These are phyloP conservation scores for Starmera quercuum DNA, from an alignment of 805 yeast species.

Conservation along the genomic window DNA sequence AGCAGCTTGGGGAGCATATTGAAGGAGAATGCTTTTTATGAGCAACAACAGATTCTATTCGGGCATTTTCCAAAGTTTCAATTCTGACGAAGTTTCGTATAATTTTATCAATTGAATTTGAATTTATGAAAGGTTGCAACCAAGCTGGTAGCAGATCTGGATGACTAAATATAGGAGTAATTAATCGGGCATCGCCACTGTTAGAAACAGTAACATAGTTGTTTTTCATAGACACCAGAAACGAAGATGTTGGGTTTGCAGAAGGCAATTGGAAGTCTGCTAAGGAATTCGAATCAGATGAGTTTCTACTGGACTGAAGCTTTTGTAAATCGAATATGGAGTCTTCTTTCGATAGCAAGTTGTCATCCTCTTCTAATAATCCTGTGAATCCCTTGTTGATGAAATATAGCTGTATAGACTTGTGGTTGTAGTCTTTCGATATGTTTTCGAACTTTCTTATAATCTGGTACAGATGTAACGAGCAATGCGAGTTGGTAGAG, in stretches of 20 bases:
- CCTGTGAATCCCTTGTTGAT: constrained; percentile 16
- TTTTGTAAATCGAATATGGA: constrained; percentile 7
- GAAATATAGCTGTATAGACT: constrained; percentile 9
- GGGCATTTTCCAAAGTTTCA: constrained; percentile 26
- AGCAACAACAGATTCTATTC: constrained; percentile 12
- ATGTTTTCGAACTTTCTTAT: constrained; percentile 17
- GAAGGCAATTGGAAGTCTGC: constrained; percentile 17
- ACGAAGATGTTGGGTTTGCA: constrained; percentile 15
- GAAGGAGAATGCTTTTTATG: constrained; percentile 9
- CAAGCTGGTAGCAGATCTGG: constrained; percentile 21
- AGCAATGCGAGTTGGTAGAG: constrained; percentile 15
- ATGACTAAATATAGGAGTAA: not conserved
- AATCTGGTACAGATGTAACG: constrained; percentile 18
- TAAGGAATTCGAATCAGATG: constrained; percentile 8
- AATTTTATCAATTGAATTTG: constrained; percentile 16
- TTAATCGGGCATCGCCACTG: not conserved
- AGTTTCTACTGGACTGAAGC: constrained; percentile 8
- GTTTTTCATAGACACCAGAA: constrained; percentile 17
- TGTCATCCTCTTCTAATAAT: constrained; percentile 5
- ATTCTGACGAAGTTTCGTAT: constrained; percentile 22
- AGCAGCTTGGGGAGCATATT: constrained; percentile 5
- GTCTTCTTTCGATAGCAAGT: not conserved
- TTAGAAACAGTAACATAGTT: constrained; percentile 1
- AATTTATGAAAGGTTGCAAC: constrained; percentile 16
- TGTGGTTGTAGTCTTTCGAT: constrained; percentile 5